Base-by-base conservation (phyloP, 2,329 filamentous ascomycete genomes). In the Paraconiothyrium sp. region DNA sequence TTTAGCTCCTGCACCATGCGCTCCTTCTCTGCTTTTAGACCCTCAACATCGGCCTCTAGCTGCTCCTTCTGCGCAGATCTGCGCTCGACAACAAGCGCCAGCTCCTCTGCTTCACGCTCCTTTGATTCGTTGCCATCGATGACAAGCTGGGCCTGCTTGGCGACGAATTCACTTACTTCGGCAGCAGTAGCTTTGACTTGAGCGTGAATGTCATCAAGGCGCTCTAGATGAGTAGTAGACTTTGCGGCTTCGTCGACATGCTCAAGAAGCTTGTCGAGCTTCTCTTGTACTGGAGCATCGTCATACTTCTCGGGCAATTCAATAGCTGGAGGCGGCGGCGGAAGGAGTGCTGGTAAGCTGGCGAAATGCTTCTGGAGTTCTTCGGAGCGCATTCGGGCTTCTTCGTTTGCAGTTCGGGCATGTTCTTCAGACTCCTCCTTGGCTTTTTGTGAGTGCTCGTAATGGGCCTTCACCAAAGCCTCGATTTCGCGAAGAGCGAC, bases 401-500 rank as follows among this genome's bases (percentile, higher is more conserved):
- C 81, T 48, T 84, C 81, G 20, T 81, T 76, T 47, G 79, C 77
- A 22, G 75, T 71, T 30, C 76, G 78, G 37, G 79, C 73, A 10
- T 80, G 77, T 60, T 83, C 79, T 14, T 82, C 78, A 14, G 81
- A 77, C 48, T 80, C 78, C 54, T 80, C 78, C 49, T 81, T 79
- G 11, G 80, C 76, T 48, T 86, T 85, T 78, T 94, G 93, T 14
- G 93, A 91, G 74, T 97, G 92, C 69, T 97, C 93, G 72, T 91
- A 97, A 76, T 98, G 94, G 74, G 96, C 88, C 27, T 89, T 90
- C 58, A 97, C 92, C 27, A 96, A 85, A 8, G 88, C 84, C 43
- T 96, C 84, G n/a, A 98, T 89, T 71, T 97, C 92, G 70, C 93
- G 91, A 67, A 99, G 88, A 0, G 92, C 88, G 57, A 94, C 90